phyloP scores from a whole-genome alignment of 345 rosid species.

The Camelina sativa region DNA sequence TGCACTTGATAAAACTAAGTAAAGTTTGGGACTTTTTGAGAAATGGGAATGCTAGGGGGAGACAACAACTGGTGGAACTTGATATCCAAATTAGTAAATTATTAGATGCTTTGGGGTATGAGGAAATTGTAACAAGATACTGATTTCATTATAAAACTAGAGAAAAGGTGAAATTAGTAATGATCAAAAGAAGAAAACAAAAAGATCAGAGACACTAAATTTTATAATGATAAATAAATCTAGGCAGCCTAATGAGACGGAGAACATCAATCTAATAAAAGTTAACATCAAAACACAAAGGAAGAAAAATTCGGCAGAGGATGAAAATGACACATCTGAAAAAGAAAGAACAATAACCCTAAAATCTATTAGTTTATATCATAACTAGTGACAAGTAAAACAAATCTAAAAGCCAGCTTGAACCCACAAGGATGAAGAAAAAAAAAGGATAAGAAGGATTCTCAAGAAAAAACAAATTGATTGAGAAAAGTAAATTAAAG shows the following conservation, averaged over 20 bases:
- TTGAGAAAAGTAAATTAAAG: neutral
- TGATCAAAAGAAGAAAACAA: slow-evolving; percentile 24
- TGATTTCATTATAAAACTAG: slow-evolving; percentile 8
- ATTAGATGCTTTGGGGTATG: slow-evolving; percentile 18
- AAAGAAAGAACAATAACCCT: slow-evolving; percentile 33
- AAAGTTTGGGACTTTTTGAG: slow-evolving; percentile 21
- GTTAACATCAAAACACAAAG: slow-evolving; percentile 13
- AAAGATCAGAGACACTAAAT: neutral
- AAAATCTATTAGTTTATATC: neutral
- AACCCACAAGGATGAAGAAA: slow-evolving; percentile 37
- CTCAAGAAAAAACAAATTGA: slow-evolving; percentile 31
- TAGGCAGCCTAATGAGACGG: slow-evolving; percentile 17
- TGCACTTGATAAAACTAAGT: slow-evolving; percentile 5
- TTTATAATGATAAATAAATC: neutral
- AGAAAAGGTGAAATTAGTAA: slow-evolving; percentile 27
- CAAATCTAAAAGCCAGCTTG: slow-evolving; percentile 46
- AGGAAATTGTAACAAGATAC: slow-evolving; percentile 23
- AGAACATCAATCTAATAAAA: slow-evolving; percentile 24
- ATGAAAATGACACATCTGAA: slow-evolving; percentile 42
- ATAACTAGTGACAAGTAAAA: slow-evolving; percentile 40
- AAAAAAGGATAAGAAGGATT: slow-evolving; percentile 33
- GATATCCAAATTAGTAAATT: slow-evolving; percentile 34
- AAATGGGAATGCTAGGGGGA: slow-evolving; percentile 35
- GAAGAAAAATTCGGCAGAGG: slow-evolving; percentile 10
- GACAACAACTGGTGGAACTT: slow-evolving; percentile 39